phyloP scores from a whole-genome alignment of 1,139 yeast genomes.

The Suhomyces guaymorum region DNA sequence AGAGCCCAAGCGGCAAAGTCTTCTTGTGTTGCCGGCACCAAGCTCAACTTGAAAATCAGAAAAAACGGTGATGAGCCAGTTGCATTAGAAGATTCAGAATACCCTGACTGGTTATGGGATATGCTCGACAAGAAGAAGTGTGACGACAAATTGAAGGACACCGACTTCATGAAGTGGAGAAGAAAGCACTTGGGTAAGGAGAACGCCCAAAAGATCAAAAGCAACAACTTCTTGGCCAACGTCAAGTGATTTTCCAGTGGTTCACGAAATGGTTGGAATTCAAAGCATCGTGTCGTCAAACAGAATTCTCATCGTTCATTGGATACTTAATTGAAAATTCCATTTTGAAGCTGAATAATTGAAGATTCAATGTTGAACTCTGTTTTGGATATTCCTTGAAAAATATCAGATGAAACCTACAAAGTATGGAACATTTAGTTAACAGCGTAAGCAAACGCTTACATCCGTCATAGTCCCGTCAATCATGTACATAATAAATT shows the following conservation, averaged over 20 bases:
- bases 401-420: no score
- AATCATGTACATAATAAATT: no score
- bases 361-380: no score
- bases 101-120: conserved; percentile 97
- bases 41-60: conserved; percentile 70
- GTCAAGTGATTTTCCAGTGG: conserved; percentile 28
- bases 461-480: no score
- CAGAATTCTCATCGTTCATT: no score
- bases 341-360: no score
- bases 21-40: conserved; percentile 73
- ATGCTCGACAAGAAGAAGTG: conserved; percentile 65
- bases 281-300: no score
- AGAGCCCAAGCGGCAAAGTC: conserved; percentile 29
- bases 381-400: no score
- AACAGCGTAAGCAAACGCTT: no score
- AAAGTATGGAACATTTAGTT: no score
- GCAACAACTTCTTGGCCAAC: conserved; percentile 70
- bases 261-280: no score
- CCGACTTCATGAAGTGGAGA: conserved; percentile 67
- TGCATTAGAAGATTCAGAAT: conserved; percentile 83
- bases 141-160: conserved; percentile 51
- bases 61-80: conserved; percentile 87
- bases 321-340: no score
- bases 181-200: conserved; percentile 65
- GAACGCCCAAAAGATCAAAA: conserved; percentile 71